Evolutionary conservation across 768 basidiomycete species (phyloP), one percentile per base, ranked within the genome.

Genomic region (Tulasnella sp.): DNA sequence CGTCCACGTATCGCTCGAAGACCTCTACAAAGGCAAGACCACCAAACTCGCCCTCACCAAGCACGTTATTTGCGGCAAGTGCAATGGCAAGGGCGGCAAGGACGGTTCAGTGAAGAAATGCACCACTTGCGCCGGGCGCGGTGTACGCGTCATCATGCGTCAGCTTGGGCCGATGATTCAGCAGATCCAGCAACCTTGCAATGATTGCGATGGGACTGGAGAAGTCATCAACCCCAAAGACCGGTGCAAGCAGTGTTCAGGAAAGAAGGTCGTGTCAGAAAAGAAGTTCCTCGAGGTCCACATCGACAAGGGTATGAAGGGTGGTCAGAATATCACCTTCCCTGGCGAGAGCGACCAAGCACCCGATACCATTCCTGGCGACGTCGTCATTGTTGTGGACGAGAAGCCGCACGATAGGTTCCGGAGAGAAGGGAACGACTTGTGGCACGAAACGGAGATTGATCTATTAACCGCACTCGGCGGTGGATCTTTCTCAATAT

Each of bases 141-240:
- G 96, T 65, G 72, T 93, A 74, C 87, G 83, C 68, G 71, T 97
- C 66, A 89, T 85, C 50, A 73, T 98, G 60, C 86, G 96, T 60
- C 96, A 98, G 70, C 87, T 99, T 81, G 96, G 96, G 25, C 96
- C 96, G 4, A 99, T 99, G 96, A 89, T 99, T 64, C 96, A 99
- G 71, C 94, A 99, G 72, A 88, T 98, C 63, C 96, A 98, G 69
- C 87, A 90, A 53, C 77, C 82, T 42, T 99, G 96, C 74, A 82
- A 84, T 67, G 96, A 97, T 14, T 99, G 96, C 69, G 79, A 76
- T 49, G 96, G 89, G 14, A 79, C 82, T n/a, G 96, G 96, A 63
- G 94, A 99, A 71, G 76, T 92, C 64, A 96, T 99, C 75, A 92
- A 90, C 69, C 67, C 73, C 57, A 97, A 92, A 70, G 91, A 98